Evolutionary conservation across 352 stramenopile genomes (phyloP), one percentile per base, ranked within the genome.

Genomic region (Halophytophthora polymorphica): DNA sequence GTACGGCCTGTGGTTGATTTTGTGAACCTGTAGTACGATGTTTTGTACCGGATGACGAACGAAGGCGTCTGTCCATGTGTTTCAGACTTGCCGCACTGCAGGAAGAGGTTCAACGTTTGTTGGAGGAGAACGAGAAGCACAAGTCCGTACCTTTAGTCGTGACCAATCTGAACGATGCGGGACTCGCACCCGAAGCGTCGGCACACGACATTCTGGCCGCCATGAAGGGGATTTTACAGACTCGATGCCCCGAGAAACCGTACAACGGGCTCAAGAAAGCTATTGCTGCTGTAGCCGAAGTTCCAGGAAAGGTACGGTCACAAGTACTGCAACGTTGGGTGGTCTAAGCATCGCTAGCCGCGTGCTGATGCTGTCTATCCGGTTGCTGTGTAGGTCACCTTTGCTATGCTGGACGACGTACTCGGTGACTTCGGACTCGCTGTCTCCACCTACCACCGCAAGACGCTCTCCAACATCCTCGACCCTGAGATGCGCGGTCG

Each of bases 231-330:
- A 89, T 90, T 50, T 44, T 92, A 18, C 54, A 43, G 7, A 65
- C 45, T 43, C 64, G 82, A 18, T 93, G 73, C 22, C 61, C 77
- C 14, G 67, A 84, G 21, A 50, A 77, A 23, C 82, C 82, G 3
- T 93, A 90, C 48, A 88, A 90, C 34, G 79, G 82, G 0, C 69
- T 93, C 34, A 93, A 90, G 50, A 93, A 93, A 51, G 77, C 82
- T 15, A 56, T 93, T 23, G 79, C 75, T 31, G 64, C 71, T 6
- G 72, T 90, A 2, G 73, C 79, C 8, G 82, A 93, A 43, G 54
- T 77, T 3, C 79, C 82, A 2, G 82, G 79, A 6, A 93, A 89
- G 68, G 79, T 92, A 56, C 0, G 2, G n/a, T n/a, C n/a, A n/a
- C n/a, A n/a, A n/a, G n/a, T n/a, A n/a, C n/a, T n/a, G n/a, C n/a